Evolutionary conservation across 192 early-diverging fungal genomes (phyloP).

Genomic region (Mycoemilia scoparia): DNA sequence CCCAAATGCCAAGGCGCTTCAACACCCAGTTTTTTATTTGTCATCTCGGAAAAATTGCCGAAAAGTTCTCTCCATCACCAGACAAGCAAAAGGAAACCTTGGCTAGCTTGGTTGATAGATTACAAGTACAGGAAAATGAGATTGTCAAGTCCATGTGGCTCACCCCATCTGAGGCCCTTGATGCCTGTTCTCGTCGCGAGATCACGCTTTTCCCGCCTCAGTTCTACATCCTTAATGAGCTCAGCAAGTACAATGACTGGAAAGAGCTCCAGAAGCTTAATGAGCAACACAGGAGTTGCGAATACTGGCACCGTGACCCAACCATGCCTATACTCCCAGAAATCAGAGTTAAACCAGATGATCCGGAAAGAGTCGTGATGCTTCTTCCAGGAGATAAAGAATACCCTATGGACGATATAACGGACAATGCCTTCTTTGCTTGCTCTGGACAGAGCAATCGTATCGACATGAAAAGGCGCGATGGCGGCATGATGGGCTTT

Average conservation of each 20-base stretch:
- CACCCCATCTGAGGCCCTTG: conserved; percentile 37
- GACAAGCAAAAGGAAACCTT: too few species aligned
- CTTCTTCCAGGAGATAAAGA: conserved; percentile 21
- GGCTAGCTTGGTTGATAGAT: conserved; percentile 3
- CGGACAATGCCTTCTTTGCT: too few species aligned
- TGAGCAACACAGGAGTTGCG: too few species aligned
- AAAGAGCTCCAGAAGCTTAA: conserved; percentile 21
- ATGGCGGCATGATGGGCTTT: too few species aligned
- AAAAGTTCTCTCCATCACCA: conserved; percentile 3
- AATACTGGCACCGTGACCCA: not conserved
- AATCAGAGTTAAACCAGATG: conserved; percentile 2
- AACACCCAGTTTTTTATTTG: conserved; percentile 21
- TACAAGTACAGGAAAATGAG: conserved; percentile 28
- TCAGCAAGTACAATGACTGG: conserved; percentile 22
- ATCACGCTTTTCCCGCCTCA: conserved; percentile 49
- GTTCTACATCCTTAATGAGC: conserved; percentile 34
- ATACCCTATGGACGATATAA: conserved; percentile 1
- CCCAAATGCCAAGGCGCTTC: conserved; percentile 9
- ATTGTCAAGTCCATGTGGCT: conserved; percentile 45
- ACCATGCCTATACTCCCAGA: not conserved
- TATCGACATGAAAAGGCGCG: too few species aligned
- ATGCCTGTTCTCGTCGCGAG: conserved; percentile 19
- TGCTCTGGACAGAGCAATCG: too few species aligned
- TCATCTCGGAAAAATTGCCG: conserved; percentile 3
- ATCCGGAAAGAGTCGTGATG: conserved; percentile 12